Evolutionary conservation across 495 filamentous ascomycete genomes (phyloP).

Genomic region (Pseudoneurospora amorphoporcata): DNA sequence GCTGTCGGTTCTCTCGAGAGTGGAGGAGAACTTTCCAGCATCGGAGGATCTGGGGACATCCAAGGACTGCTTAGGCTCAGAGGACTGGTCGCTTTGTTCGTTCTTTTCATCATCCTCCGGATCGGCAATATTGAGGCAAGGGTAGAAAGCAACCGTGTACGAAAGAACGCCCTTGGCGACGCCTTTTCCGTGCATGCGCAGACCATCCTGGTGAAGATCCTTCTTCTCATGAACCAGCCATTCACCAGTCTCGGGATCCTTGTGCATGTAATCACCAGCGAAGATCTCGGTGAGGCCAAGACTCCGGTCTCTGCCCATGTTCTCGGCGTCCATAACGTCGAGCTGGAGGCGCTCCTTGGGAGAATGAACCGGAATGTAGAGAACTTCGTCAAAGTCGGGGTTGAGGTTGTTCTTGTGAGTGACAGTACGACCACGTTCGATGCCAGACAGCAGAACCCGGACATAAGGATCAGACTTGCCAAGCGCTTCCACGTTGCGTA

Average conservation of each 20-base stretch:
- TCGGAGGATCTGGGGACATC: conserved; percentile 30
- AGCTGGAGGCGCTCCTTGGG: conserved; percentile 72
- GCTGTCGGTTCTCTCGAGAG: conserved; percentile 23
- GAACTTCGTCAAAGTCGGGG: conserved; percentile 90
- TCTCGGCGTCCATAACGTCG: conserved; percentile 96
- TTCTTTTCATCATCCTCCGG: conserved; percentile 80
- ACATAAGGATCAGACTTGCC: conserved; percentile 96
- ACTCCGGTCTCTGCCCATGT: conserved; percentile 72
- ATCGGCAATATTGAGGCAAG: conserved; percentile 74
- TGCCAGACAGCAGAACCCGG: conserved; percentile 76
- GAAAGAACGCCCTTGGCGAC: conserved; percentile 67
- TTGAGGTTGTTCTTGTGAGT: conserved; percentile 94
- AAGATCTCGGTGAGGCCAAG: conserved; percentile 70
- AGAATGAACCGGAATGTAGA: conserved; percentile 88
- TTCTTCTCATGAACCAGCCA: conserved; percentile 76
- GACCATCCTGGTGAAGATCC: conserved; percentile 41
- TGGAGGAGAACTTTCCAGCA: conserved; percentile 26
- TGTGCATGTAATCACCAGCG: conserved; percentile 65
- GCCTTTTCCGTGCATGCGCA: conserved; percentile 58
- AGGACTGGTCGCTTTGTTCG: conserved; percentile 21
- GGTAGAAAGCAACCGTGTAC: conserved; percentile 85
- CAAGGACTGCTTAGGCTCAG: conserved; percentile 21
- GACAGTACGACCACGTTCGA: conserved; percentile 83
- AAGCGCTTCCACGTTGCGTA: conserved; percentile 89
- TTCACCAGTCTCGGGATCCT: conserved; percentile 63